These are phyloP conservation scores for Pythium brachiatum DNA, from an alignment of 352 stramenopile species.

Conservation along the genomic window DNA sequence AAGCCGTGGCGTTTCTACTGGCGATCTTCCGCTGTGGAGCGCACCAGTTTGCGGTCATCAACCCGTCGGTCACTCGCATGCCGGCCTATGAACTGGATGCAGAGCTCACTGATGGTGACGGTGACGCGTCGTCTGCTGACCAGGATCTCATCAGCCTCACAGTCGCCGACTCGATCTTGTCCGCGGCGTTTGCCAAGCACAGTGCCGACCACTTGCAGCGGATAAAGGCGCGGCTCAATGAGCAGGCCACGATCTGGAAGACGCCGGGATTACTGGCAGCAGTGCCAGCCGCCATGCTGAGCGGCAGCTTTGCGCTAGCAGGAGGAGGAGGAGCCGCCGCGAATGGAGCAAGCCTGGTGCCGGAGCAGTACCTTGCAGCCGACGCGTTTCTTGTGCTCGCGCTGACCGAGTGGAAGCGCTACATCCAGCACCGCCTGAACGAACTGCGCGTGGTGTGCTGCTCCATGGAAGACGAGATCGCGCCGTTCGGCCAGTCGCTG, in stretches of 20 bases:
- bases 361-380: constrained; percentile 34
- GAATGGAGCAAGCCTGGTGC: constrained; percentile 1
- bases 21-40: constrained; percentile 55
- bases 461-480: constrained; percentile 53
- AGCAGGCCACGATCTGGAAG: constrained; percentile 31
- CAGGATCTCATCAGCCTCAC: constrained; percentile 40
- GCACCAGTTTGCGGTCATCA: constrained; percentile 52
- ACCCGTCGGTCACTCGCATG: constrained; percentile 15
- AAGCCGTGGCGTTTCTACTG: constrained; percentile 61
- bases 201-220: constrained; percentile 46
- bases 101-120: neutral
- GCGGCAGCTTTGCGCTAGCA: constrained; percentile 6
- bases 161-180: constrained; percentile 42
- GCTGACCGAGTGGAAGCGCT: constrained; percentile 66
- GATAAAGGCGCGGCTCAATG: constrained; percentile 33
- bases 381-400: constrained; percentile 56
- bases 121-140: neutral
- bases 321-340: neutral
- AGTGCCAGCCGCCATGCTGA: constrained; percentile 13
- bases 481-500: constrained; percentile 45
- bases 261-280: constrained; percentile 3
- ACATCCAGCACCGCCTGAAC: constrained; percentile 66
- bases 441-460: constrained; percentile 63
- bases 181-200: constrained; percentile 48
- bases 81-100: neutral